Conservation (phyloP, 2,329 filamentous ascomycete genomes). For the Epichloe festucae region DNA sequence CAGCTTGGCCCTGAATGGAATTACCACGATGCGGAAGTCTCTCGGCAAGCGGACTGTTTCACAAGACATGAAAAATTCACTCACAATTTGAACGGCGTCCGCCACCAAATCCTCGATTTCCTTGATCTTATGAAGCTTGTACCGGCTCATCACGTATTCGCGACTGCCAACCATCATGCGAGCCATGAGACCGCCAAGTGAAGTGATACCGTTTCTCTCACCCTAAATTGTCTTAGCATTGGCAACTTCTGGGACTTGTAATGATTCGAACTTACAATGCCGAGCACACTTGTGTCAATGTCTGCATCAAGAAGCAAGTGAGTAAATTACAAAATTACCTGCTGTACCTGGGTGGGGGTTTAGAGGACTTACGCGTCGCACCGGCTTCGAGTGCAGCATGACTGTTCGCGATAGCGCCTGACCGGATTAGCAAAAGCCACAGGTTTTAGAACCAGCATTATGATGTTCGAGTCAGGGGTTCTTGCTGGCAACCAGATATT, state of each 20-base stretch:
- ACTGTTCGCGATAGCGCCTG: slow-evolving; percentile 68
- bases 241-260: neutral
- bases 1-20: no score
- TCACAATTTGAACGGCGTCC: slow-evolving; percentile 9
- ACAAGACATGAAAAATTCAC: neutral
- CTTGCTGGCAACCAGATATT: no score
- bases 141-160: slow-evolving; percentile 25
- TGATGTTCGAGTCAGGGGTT: no score
- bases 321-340: neutral
- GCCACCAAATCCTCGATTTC: slow-evolving; percentile 71
- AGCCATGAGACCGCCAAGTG: slow-evolving; percentile 9
- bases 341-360: neutral
- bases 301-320: neutral
- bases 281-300: slow-evolving; percentile 6
- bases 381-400: slow-evolving; percentile 79
- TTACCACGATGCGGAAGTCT: neutral
- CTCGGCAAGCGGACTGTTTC: no score
- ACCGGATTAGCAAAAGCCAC: slow-evolving; percentile 21
- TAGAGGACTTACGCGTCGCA: slow-evolving; percentile 41
- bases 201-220: slow-evolving; percentile 7
- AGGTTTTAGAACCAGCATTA: neutral
- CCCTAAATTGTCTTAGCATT: neutral
- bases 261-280: slow-evolving; percentile 1
- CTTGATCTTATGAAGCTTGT: slow-evolving; percentile 82
- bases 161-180: slow-evolving; percentile 22